A percentile compares a stretch with the other conserved stretches of the same genome.
Conservation (phyloP, 768 basidiomycete species). For the Daedalea quercina region DNA sequence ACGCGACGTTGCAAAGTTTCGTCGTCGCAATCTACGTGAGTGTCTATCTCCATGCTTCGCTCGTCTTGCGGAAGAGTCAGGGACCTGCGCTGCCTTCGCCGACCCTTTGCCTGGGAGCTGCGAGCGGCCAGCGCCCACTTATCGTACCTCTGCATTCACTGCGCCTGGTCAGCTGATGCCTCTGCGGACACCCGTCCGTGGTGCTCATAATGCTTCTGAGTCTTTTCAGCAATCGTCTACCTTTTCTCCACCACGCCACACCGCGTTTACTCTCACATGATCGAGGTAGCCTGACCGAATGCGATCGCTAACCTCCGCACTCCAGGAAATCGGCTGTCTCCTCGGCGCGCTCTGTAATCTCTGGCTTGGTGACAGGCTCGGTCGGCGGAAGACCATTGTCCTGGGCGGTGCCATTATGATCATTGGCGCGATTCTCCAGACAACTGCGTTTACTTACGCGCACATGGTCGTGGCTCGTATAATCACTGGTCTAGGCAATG, state of each 20-base stretch:
- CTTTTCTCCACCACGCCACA: background rate
- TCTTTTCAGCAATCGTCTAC: background rate
- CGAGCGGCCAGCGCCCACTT: background rate
- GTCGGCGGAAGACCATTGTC: conserved; percentile 51
- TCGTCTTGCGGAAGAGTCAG: too few species aligned
- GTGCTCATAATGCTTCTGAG: too few species aligned
- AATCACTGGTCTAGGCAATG: conserved; percentile 60
- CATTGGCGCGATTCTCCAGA: conserved; percentile 54
- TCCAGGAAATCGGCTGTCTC: conserved; percentile 59
- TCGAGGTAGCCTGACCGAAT: background rate
- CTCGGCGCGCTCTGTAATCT: conserved; percentile 57
- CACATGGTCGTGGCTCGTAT: conserved; percentile 58
- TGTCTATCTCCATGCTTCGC: too few species aligned
- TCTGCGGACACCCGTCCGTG: background rate
- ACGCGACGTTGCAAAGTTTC: conserved; percentile 54
- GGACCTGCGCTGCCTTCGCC: too few species aligned
- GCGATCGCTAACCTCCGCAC: background rate
- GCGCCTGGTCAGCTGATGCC: background rate
- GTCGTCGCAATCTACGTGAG: conserved; percentile 52
- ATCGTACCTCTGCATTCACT: background rate
- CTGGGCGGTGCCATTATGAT: conserved; percentile 56
- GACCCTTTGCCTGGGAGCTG: background rate
- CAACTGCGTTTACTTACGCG: conserved; percentile 48
- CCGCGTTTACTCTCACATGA: background rate
- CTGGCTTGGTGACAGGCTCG: conserved; percentile 52